phyloP scores from a whole-genome alignment of 345 rosid genomes.

The Boechera stricta region DNA sequence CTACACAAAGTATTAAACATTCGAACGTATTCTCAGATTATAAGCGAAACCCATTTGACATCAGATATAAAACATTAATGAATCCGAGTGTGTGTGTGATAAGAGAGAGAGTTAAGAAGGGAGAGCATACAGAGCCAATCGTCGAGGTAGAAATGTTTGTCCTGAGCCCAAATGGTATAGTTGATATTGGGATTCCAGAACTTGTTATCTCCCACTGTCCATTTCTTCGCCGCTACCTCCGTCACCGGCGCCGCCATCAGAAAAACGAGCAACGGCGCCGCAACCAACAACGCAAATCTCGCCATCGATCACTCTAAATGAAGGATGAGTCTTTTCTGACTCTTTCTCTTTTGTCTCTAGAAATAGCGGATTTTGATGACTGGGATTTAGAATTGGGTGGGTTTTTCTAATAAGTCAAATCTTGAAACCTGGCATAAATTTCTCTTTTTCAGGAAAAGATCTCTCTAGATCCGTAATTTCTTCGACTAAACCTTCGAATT shows the following conservation, averaged over 20 bases:
- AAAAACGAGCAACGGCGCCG: constrained; percentile 44
- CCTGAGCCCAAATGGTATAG: constrained; percentile 83
- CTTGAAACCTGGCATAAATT: constrained; percentile 10
- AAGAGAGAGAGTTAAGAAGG: not conserved
- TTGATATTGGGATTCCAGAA: constrained; percentile 76
- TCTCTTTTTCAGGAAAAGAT: constrained; percentile 23
- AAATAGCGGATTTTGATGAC: not conserved
- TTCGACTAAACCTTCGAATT: constrained; percentile 10
- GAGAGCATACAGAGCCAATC: constrained; percentile 88
- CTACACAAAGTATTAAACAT: not conserved
- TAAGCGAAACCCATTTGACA: constrained; percentile 11
- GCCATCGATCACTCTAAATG: constrained; percentile 26
- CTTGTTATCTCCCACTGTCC: constrained; percentile 64
- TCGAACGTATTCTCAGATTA: not conserved
- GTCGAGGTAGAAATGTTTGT: constrained; percentile 81
- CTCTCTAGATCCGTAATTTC: constrained; percentile 32
- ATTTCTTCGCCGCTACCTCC: constrained; percentile 61
- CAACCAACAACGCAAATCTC: constrained; percentile 39
- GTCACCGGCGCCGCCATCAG: constrained; percentile 48
- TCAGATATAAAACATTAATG: constrained; percentile 1
- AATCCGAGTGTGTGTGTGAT: not conserved
- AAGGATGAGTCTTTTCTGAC: constrained; percentile 29
- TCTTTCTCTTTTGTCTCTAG: constrained; percentile 38
- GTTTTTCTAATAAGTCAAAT: not conserved
- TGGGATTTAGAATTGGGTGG: not conserved